A percentile compares a stretch with the other conserved stretches of the same genome.
These are phyloP conservation scores for Penicillium maclennaniae DNA, from an alignment of 495 filamentous ascomycete species.

Conservation along the genomic window DNA sequence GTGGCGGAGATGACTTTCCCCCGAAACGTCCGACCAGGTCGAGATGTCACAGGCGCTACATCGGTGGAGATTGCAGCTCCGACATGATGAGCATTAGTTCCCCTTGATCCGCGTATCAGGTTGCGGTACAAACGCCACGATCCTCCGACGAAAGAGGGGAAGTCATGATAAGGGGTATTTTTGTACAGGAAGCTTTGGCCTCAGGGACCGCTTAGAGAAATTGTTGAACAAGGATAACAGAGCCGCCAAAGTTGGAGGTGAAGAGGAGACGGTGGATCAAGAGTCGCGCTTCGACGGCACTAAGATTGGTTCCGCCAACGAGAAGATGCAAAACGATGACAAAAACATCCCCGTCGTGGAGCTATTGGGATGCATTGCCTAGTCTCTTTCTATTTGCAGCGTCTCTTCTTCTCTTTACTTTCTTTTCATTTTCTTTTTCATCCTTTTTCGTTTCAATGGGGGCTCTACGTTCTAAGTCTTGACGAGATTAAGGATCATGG, in stretches of 20 bases:
- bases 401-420: not conserved
- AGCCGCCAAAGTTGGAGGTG: not conserved
- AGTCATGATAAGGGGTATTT: not conserved
- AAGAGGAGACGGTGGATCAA: not conserved
- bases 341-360: not conserved
- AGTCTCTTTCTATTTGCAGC: not conserved
- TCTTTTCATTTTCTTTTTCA: not conserved
- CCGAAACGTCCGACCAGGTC: not conserved
- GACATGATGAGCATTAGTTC: slow-evolving; percentile 1
- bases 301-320: not conserved
- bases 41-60: not conserved
- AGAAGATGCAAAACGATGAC: not conserved
- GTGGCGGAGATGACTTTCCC: not conserved
- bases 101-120: not conserved
- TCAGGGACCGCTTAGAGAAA: not conserved
- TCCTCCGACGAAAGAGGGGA: not conserved
- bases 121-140: not conserved
- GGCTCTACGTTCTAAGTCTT: not conserved
- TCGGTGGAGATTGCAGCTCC: slow-evolving; percentile 3
- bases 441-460: not conserved
- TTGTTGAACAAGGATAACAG: not conserved
- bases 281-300: not conserved
- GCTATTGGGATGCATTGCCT: not conserved
- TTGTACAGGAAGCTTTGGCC: not conserved
- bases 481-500: not conserved